These are phyloP conservation scores for Zygnema circumcarinatum DNA, from an alignment of 139 green algal species.

Conservation along the genomic window DNA sequence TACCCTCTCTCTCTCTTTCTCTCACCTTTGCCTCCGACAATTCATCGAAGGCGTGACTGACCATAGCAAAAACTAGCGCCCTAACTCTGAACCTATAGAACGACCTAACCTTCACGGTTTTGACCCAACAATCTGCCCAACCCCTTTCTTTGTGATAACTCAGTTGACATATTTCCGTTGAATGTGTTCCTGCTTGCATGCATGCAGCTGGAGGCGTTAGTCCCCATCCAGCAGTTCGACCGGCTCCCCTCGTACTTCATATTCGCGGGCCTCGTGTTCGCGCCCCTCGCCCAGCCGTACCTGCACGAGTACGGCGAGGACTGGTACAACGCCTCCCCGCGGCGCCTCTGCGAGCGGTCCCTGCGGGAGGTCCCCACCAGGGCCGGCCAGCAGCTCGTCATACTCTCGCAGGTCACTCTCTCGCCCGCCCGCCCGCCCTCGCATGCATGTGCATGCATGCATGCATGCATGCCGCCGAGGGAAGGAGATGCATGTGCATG, in stretches of 20 bases:
- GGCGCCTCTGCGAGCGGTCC: constrained; percentile 72
- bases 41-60: too few relatives aligned
- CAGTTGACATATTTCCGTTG: too few relatives aligned
- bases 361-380: constrained; percentile 65
- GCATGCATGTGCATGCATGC: too few relatives aligned
- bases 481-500: too few relatives aligned
- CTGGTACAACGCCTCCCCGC: constrained; percentile 67
- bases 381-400: constrained; percentile 69
- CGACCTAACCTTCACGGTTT: too few relatives aligned
- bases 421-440: background rate
- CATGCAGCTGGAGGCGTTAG: constrained; percentile 61
- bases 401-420: constrained; percentile 67
- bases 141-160: too few relatives aligned
- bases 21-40: too few relatives aligned
- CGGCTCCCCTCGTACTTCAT: constrained; percentile 88
- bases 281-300: constrained; percentile 72
- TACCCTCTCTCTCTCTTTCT: too few relatives aligned
- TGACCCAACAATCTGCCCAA: too few relatives aligned
- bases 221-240: constrained; percentile 76
- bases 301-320: constrained; percentile 77
- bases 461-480: background rate
- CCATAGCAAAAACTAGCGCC: too few relatives aligned
- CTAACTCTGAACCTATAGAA: too few relatives aligned
- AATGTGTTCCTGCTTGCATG: too few relatives aligned
- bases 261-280: constrained; percentile 83